Conservation (phyloP, 2,329 filamentous ascomycete species). For the Purpureocillium lavendulum region DNA sequence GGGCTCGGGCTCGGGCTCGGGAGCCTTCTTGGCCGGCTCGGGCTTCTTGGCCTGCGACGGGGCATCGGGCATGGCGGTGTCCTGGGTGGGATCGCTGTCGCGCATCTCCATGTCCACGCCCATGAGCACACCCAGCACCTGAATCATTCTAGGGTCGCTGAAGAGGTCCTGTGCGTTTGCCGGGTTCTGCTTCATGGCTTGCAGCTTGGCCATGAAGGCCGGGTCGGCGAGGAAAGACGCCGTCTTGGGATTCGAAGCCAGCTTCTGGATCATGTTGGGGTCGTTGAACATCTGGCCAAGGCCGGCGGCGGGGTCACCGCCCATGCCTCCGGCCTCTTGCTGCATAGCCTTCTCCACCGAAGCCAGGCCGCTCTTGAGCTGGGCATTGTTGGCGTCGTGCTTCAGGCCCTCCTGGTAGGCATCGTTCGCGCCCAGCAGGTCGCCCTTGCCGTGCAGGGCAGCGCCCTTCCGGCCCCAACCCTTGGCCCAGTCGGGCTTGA, state of each 20-base stretch:
- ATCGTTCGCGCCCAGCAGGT: slow-evolving; percentile 76
- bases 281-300: slow-evolving; percentile 94
- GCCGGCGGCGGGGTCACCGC: slow-evolving; percentile 61
- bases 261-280: slow-evolving; percentile 80
- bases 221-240: slow-evolving; percentile 70
- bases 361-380: slow-evolving; percentile 80
- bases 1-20: slow-evolving; percentile 47
- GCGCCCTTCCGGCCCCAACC: slow-evolving; percentile 92
- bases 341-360: slow-evolving; percentile 85
- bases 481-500: slow-evolving; percentile 98
- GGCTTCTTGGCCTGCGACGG: slow-evolving; percentile 29
- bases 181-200: slow-evolving; percentile 74
- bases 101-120: slow-evolving; percentile 75
- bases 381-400: slow-evolving; percentile 82
- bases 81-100: slow-evolving; percentile 34
- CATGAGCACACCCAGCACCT: slow-evolving; percentile 88
- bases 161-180: slow-evolving; percentile 71
- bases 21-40: slow-evolving; percentile 46
- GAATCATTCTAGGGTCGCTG: slow-evolving; percentile 82
- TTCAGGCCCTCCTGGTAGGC: slow-evolving; percentile 94
- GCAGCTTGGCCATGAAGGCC: slow-evolving; percentile 83
- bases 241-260: slow-evolving; percentile 92
- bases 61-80: slow-evolving; percentile 72
- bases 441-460: slow-evolving; percentile 78
- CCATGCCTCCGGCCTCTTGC: slow-evolving; percentile 30